These are phyloP conservation scores for Phytopythium aichiense DNA, from an alignment of 352 stramenopile genomes.

Conservation along the genomic window DNA sequence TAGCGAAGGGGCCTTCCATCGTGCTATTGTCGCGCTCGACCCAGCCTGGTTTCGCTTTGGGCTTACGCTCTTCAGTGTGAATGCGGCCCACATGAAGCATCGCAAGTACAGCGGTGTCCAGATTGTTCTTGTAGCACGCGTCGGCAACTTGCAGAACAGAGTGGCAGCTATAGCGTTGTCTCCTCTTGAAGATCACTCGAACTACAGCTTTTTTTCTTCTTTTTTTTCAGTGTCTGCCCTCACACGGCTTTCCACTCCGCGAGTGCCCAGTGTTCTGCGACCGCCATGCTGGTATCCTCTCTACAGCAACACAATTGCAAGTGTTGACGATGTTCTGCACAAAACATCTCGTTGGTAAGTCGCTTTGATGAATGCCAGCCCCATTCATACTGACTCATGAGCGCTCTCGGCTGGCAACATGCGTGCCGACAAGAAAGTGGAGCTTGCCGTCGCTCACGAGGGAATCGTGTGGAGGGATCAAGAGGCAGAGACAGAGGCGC, in stretches of 20 bases:
- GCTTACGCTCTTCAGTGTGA: conserved; percentile 12
- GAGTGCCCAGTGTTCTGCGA: conserved; percentile 13
- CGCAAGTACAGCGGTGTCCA: conserved; percentile 19
- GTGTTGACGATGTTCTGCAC: conserved; percentile 17
- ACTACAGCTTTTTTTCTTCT: conserved; percentile 24
- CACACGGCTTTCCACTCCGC: conserved; percentile 11
- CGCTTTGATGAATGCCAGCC: not conserved
- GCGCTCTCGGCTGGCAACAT: conserved; percentile 14
- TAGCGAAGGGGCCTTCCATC: not conserved
- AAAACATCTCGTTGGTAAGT: conserved; percentile 2
- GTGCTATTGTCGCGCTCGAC: conserved; percentile 13
- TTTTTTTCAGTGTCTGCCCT: conserved; percentile 12
- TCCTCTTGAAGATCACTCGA: conserved; percentile 8
- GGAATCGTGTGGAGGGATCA: not conserved
- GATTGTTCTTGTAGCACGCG: conserved; percentile 16
- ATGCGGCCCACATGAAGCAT: conserved; percentile 28
- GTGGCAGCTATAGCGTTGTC: conserved; percentile 14
- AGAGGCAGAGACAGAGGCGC: not conserved
- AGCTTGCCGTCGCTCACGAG: conserved; percentile 12
- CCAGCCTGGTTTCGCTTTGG: conserved; percentile 4
- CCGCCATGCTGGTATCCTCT: conserved; percentile 12
- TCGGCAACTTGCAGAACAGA: conserved; percentile 19
- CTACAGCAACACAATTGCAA: not conserved
- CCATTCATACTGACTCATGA: not conserved
- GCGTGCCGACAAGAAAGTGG: conserved; percentile 12